Percentiles rank a stretch among this genome's conserved stretches.
phyloP scores from a whole-genome alignment of 768 basidiomycete genomes.

The Clitopilus hobsonii region DNA sequence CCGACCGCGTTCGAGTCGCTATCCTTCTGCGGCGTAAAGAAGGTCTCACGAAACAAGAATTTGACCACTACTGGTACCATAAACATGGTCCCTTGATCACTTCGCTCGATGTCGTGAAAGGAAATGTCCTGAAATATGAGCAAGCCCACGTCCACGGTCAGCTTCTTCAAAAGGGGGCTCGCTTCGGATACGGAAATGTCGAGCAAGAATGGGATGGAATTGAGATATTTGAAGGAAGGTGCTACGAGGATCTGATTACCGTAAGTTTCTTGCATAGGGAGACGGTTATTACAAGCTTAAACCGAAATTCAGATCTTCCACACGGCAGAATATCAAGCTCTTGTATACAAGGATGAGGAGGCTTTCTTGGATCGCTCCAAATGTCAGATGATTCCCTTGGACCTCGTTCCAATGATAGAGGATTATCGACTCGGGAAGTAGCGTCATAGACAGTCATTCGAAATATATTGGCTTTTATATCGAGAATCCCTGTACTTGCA shows the following conservation, averaged over 20 bases:
- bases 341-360: neutral
- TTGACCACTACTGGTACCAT: neutral
- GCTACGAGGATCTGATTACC: neutral
- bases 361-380: neutral
- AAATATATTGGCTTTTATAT: too few relatives aligned
- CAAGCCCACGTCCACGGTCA: neutral
- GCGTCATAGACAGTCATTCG: too few relatives aligned
- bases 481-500: too few relatives aligned
- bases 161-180: neutral
- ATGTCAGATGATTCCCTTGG: neutral
- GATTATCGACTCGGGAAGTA: neutral
- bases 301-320: neutral
- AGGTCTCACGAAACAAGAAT: neutral
- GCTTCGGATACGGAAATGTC: neutral
- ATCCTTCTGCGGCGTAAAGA: neutral
- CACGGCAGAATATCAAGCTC: neutral
- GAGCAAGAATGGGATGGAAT: neutral
- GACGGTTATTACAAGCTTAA: too few relatives aligned
- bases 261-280: too few relatives aligned
- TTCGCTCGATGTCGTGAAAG: neutral
- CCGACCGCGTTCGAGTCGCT: neutral
- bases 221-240: neutral
- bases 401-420: neutral
- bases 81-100: neutral
- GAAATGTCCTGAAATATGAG: neutral